Conservation (phyloP, 176 grass and related monocot genomes). For the Carex myosuroides region DNA sequence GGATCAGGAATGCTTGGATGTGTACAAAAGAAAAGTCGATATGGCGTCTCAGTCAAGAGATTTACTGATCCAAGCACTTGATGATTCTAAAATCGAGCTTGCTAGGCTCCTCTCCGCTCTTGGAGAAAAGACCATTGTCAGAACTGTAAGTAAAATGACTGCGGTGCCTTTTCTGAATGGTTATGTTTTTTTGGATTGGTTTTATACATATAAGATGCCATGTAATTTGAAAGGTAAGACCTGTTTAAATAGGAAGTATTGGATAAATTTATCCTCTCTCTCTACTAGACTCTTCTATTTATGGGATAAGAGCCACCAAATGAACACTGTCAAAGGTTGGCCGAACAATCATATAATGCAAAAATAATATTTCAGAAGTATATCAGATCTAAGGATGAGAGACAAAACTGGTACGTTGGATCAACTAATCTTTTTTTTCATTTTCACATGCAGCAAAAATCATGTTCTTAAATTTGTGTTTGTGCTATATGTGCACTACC, state of each 20-base stretch:
- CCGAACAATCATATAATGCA: neutral
- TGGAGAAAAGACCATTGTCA: slow-evolving; percentile 73
- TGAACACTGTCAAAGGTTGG: neutral
- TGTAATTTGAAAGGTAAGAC: neutral
- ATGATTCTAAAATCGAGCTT: slow-evolving; percentile 92
- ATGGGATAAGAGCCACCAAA: neutral
- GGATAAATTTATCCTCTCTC: neutral
- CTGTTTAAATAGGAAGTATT: neutral
- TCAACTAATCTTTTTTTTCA: neutral
- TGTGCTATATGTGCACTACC: neutral
- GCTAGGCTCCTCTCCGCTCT: slow-evolving; percentile 87
- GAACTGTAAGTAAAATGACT: slow-evolving; percentile 61
- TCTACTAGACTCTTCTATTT: neutral
- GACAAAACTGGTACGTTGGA: neutral
- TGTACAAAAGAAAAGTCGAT: slow-evolving; percentile 99
- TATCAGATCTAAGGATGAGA: neutral
- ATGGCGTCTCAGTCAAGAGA: slow-evolving; percentile 81
- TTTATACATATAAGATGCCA: slow-evolving; percentile 9
- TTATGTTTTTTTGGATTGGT: neutral
- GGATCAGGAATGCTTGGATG: slow-evolving; percentile 96
- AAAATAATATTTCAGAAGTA: neutral
- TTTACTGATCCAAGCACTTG: slow-evolving; percentile 76
- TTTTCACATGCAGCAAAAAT: neutral
- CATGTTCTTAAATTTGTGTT: neutral
- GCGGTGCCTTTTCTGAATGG: neutral